phyloP scores from a whole-genome alignment of 768 basidiomycete genomes.

The Xanthoconium stramineum region DNA sequence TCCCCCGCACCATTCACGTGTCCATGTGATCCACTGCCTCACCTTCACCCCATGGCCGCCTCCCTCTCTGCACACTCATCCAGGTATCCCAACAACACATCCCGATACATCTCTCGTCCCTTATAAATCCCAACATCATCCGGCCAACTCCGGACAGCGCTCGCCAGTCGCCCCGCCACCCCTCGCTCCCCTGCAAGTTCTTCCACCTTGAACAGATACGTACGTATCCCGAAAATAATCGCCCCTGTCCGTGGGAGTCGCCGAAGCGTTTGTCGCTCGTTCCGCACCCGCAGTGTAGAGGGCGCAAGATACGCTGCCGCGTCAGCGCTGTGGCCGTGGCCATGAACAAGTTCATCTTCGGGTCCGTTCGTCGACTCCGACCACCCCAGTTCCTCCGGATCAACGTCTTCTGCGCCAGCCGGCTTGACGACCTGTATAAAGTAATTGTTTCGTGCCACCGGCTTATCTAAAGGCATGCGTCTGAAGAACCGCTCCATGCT shows the following conservation, averaged over 20 bases:
- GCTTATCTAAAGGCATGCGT: conserved; percentile 61
- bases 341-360: conserved; percentile 44
- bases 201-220: conserved; percentile 57
- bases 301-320: conserved; percentile 27
- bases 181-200: conserved; percentile 51
- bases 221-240: conserved; percentile 68
- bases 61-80: conserved; percentile 12
- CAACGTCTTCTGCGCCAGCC: conserved; percentile 30
- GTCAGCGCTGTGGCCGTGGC: conserved; percentile 25
- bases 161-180: conserved; percentile 59
- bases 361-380: conserved; percentile 49
- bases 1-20: conserved; percentile 15
- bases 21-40: background rate
- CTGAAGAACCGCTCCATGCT: conserved; percentile 72
- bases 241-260: conserved; percentile 62
- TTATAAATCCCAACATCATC: conserved; percentile 45
- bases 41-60: background rate
- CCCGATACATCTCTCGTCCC: conserved; percentile 26
- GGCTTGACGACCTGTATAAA: conserved; percentile 40
- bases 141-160: conserved; percentile 64
- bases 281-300: conserved; percentile 50
- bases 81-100: conserved; percentile 17
- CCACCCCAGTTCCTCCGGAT: conserved; percentile 70
- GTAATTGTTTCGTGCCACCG: conserved; percentile 72
- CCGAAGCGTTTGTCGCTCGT: conserved; percentile 65